phyloP scores from a whole-genome alignment of 179 eudicot genomes.

The Sideroxylon spinosum region DNA sequence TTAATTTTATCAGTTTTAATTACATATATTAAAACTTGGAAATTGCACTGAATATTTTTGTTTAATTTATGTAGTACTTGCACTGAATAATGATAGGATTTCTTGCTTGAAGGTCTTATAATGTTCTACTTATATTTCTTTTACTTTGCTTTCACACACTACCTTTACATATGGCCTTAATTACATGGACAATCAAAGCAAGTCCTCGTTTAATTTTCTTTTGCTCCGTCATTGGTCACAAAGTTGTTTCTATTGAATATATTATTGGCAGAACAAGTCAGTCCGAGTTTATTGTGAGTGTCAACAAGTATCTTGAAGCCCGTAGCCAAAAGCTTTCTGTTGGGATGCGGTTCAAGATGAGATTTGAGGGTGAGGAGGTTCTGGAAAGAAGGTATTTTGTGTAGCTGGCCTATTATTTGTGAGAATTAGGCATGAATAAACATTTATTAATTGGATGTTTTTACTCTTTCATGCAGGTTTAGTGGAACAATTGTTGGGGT shows the following conservation, averaged over 20 bases:
- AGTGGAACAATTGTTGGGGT: constrained; percentile 95
- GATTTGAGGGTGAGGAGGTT: constrained; percentile 89
- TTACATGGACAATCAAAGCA: background rate
- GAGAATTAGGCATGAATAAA: background rate
- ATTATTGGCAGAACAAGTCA: constrained; percentile 62
- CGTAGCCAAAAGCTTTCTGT: constrained; percentile 63
- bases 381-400: constrained; percentile 80
- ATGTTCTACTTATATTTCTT: background rate
- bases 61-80: background rate
- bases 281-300: constrained; percentile 77
- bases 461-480: constrained; percentile 45
- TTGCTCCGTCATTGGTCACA: constrained; percentile 2
- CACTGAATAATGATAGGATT: background rate
- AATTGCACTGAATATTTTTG: background rate
- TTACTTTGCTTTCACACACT: background rate
- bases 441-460: constrained; percentile 8
- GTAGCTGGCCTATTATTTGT: background rate
- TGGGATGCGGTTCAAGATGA: constrained; percentile 93
- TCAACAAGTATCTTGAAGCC: constrained; percentile 90
- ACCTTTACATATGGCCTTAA: background rate
- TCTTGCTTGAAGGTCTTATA: background rate
- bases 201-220: background rate
- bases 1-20: background rate
- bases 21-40: background rate
- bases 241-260: background rate